Percentiles rank a stretch among this genome's conserved stretches.
phyloP scores from a whole-genome alignment of 1,139 yeast species.

The Lodderomyces parapsilosis region DNA sequence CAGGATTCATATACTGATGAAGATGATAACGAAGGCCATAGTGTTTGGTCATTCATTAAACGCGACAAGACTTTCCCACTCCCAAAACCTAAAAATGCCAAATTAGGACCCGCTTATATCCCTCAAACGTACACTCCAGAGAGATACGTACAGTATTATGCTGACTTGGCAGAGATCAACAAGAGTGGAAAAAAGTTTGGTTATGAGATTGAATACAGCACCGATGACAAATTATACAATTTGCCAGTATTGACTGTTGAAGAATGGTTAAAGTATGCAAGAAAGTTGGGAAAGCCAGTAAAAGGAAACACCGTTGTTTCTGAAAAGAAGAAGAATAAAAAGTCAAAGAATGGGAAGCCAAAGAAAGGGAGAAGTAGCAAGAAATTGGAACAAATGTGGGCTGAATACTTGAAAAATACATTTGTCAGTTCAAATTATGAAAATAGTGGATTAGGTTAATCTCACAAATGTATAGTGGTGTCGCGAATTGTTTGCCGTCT shows the following conservation, averaged over 20 bases:
- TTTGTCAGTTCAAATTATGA: conserved; percentile 68
- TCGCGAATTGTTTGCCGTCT: background rate
- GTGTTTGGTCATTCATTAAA: conserved; percentile 15
- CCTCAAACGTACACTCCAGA: conserved; percentile 73
- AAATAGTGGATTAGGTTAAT: conserved; percentile 40
- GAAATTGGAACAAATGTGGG: conserved; percentile 39
- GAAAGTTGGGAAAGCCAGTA: conserved; percentile 47
- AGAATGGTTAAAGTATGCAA: conserved; percentile 60
- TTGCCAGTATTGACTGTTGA: conserved; percentile 57
- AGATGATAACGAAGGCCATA: conserved; percentile 14
- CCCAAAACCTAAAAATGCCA: conserved; percentile 51
- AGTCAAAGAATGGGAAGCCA: conserved; percentile 15
- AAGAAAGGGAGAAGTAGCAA: conserved; percentile 13
- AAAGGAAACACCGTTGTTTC: conserved; percentile 13
- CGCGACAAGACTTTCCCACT: conserved; percentile 69
- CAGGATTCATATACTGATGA: conserved; percentile 21
- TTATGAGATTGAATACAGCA: conserved; percentile 66
- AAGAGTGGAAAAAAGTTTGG: conserved; percentile 47
- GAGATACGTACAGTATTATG: conserved; percentile 68
- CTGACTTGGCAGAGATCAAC: conserved; percentile 57
- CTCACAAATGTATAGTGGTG: no score
- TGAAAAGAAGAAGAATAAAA: conserved; percentile 10
- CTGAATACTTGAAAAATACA: conserved; percentile 45
- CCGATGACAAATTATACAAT: conserved; percentile 57
- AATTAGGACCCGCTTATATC: conserved; percentile 73